Evolutionary conservation across 768 basidiomycete species (phyloP).

Genomic region (Tubosaeta sp.): DNA sequence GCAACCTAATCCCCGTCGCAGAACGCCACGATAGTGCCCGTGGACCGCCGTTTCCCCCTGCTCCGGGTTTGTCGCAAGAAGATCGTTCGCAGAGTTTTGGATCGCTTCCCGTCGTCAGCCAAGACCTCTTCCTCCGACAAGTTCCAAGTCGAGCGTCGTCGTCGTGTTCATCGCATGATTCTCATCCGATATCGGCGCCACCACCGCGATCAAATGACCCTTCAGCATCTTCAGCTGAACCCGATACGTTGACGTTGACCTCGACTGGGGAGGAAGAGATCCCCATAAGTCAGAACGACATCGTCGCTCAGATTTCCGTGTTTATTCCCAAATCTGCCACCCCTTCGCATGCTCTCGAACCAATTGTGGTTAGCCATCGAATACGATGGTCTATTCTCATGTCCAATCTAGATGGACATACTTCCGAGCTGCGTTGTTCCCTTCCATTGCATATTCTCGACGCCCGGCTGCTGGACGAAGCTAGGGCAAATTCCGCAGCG

Average conservation of each 20-base stretch:
- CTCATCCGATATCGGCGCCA: neutral
- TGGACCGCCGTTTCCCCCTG: constrained; percentile 1
- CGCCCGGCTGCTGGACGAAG: constrained; percentile 66
- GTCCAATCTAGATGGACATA: constrained; percentile 85
- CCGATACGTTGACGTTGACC: constrained; percentile 5
- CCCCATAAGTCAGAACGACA: constrained; percentile 38
- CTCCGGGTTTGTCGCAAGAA: constrained; percentile 16
- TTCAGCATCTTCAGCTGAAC: constrained; percentile 4
- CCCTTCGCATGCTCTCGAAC: constrained; percentile 72
- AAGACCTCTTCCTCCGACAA: constrained; percentile 12
- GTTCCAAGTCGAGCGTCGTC: constrained; percentile 13
- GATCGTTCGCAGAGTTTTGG: constrained; percentile 13
- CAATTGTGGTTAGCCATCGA: constrained; percentile 71
- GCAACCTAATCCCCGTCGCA: constrained; percentile 42
- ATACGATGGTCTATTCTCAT: constrained; percentile 79
- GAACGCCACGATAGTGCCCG: constrained; percentile 11
- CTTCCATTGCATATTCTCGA: constrained; percentile 86
- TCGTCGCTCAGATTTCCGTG: constrained; percentile 58
- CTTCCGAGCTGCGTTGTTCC: constrained; percentile 91
- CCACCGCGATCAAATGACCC: neutral
- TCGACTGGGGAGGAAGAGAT: constrained; percentile 13
- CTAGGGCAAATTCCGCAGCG: constrained; percentile 62
- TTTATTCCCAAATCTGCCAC: constrained; percentile 56
- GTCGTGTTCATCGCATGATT: constrained; percentile 15
- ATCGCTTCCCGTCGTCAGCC: constrained; percentile 7